A percentile compares a stretch with the other conserved stretches of the same genome.
phyloP scores from a whole-genome alignment of 1,284 basidiomycete genomes.

The Pulveroboletus sp. region DNA sequence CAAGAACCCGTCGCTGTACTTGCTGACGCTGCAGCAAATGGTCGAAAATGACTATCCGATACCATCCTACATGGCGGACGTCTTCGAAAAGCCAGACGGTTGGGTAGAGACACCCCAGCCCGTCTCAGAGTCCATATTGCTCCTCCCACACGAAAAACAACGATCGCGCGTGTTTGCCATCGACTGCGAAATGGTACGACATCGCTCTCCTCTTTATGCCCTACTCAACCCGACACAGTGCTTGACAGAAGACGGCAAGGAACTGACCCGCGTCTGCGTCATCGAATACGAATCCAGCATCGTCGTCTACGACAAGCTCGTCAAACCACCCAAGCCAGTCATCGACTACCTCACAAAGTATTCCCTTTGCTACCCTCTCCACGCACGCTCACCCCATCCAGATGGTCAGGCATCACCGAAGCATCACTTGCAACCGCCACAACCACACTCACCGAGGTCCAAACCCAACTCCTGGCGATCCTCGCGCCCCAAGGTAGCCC shows the following conservation, averaged over 20 bases:
- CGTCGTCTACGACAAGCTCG: constrained; percentile 82
- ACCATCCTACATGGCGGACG: constrained; percentile 75
- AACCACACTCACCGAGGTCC: constrained; percentile 76
- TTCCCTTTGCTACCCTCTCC: constrained; percentile 6
- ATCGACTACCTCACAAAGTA: constrained; percentile 86
- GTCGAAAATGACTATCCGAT: constrained; percentile 87
- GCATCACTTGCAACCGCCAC: constrained; percentile 67
- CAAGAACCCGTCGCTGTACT: constrained; percentile 66
- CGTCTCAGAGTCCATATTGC: constrained; percentile 32
- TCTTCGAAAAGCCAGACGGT: constrained; percentile 60
- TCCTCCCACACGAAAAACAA: constrained; percentile 27
- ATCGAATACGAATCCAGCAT: constrained; percentile 73
- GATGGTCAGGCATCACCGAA: constrained; percentile 89
- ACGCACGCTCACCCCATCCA: constrained; percentile 31
- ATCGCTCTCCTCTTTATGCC: background rate
- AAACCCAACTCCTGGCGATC: constrained; percentile 60
- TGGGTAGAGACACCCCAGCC: constrained; percentile 79
- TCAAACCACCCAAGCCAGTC: constrained; percentile 81
- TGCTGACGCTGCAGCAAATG: constrained; percentile 83
- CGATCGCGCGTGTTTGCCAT: constrained; percentile 62
- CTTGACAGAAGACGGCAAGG: constrained; percentile 83
- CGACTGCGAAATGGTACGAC: constrained; percentile 91
- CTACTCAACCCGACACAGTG: constrained; percentile 51
- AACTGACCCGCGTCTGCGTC: constrained; percentile 81
- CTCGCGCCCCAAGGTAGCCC: constrained; percentile 51